These are phyloP conservation scores for Maudiozyma barnettii DNA, from an alignment of 805 yeast species.

Conservation along the genomic window DNA sequence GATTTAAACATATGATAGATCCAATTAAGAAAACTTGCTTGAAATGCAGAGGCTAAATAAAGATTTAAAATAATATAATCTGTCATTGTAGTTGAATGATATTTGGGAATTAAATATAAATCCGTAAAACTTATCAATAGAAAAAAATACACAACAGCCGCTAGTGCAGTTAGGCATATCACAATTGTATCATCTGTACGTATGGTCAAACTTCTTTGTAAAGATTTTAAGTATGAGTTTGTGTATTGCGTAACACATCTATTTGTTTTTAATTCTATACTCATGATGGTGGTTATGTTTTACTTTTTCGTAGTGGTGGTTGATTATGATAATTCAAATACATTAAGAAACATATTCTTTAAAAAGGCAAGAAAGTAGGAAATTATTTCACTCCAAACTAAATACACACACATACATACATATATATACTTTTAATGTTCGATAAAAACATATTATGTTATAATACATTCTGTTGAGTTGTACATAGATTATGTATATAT, in stretches of 20 bases:
- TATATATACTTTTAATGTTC: too few relatives aligned
- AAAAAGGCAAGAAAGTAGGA: too few relatives aligned
- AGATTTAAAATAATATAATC: constrained; percentile 41
- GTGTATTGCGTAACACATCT: neutral
- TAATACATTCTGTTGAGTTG: neutral
- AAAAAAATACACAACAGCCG: constrained; percentile 3
- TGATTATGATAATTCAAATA: too few relatives aligned
- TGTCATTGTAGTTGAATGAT: constrained; percentile 25
- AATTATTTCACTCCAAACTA: too few relatives aligned
- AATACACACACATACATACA: too few relatives aligned
- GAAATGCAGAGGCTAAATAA: constrained; percentile 45
- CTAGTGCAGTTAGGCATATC: constrained; percentile 1
- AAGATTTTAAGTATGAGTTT: constrained; percentile 3
- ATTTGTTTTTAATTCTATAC: neutral
- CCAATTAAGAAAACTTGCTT: constrained; percentile 50
- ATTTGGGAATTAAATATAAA: constrained; percentile 16
- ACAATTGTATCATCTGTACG: constrained; percentile 6
- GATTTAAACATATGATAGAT: constrained; percentile 52
- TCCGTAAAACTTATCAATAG: constrained; percentile 20
- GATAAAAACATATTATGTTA: too few relatives aligned
- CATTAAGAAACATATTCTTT: too few relatives aligned
- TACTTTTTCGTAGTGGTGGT: neutral
- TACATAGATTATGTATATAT: neutral
- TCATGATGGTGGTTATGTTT: neutral
- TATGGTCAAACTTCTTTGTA: neutral